Base-by-base conservation (phyloP, 129 eudicot genomes). In the Artemisia tridentata region DNA sequence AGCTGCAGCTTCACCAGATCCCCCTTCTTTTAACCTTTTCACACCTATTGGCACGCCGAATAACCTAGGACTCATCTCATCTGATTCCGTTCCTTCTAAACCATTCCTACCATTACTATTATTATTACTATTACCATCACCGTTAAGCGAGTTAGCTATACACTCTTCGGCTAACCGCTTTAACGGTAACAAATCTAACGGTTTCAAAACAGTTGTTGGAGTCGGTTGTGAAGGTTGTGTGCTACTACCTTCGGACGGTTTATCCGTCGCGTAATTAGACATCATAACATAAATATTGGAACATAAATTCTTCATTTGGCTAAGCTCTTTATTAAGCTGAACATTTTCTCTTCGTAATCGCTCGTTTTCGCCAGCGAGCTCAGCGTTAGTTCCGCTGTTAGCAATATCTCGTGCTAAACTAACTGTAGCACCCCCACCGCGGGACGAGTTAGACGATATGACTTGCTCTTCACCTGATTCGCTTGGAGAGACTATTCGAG, bases 401-500 rank as follows among this genome's bases (percentile, higher is more conserved):
- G 67, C 27, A 7, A 34, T 27, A 56, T 84, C 86, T 47, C 80
- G 83, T 49, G 38, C 58, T 47, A 76, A 34, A 17, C 60, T 46
- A 12, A 66, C 50, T 3, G 75, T 63, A 43, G 68, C 71, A 0
- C 84, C 88, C 9, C 96, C 71, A 0, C 84, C 88, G 6, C 96
- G 88, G 11, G 93, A 88, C 6, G 95, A 85, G 72, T 80, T 87
- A 0, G 96, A 95, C 0, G 97, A 91, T 13, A 95, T 31, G 3
- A 90, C 99, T 53, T 95, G 97, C 71, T 90, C 99, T 17, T 95
- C 99, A 23, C 91, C 86, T 3, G 99, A 95, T 29, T 84, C 81
- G 52, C 86, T 52, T 11, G 96, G 86, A 13, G 98, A 87, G 6
- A 79, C 81, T 25, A 80, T 81, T 75, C 67, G 41, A 3, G 18